Base-by-base conservation (phyloP, 345 rosid genomes). In the Triadica sebifera region DNA sequence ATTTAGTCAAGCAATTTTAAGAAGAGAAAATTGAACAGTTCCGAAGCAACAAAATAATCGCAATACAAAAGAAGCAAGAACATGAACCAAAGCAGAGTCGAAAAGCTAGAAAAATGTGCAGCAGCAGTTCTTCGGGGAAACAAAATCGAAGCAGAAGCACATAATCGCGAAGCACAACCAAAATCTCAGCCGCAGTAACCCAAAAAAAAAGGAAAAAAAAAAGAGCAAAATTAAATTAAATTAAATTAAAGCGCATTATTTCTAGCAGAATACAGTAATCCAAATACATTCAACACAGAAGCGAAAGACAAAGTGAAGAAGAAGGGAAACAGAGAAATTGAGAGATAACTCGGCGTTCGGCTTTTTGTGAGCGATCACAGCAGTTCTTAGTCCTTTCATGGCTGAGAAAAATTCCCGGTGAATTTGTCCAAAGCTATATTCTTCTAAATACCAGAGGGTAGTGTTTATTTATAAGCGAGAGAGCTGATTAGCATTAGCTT, bases 331-430 rank as follows among this genome's bases (percentile, higher is more conserved):
- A 6, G 34, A 29, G 34, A 29, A 29, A 61, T 53, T 12, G 15
- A 41, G 64, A 64, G 17, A 70, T 57, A 65, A 81, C 87, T 51
- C 70, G 6, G 79, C 8, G 19, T 50, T 73, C 10, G 47, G 70
- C 72, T 62, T 81, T 77, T 84, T 84, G 46, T 59, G 75, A 77
- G 86, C 77, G 53, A 82, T 10, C 43, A 67, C 46, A 60, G 60
- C 81, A 61, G 37, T 62, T 74, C 59, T 78, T 8, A 71, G 84
- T 70, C 76, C 82, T 76, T 55, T 81, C 84, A 84, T 84, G 65
- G 70, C 71, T 29, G 52, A n/a, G 70, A 76, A 52, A 73, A 16
- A 43, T 12, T 58, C 46, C 69, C 61, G 29, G 49, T 15, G 12
- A 25, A 69, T 43, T 3, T 15, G 9, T 25, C 3, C 46, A 15